These are phyloP conservation scores for Platanthera guangdongensis DNA, from an alignment of 106 monocot genomes.

Conservation along the genomic window DNA sequence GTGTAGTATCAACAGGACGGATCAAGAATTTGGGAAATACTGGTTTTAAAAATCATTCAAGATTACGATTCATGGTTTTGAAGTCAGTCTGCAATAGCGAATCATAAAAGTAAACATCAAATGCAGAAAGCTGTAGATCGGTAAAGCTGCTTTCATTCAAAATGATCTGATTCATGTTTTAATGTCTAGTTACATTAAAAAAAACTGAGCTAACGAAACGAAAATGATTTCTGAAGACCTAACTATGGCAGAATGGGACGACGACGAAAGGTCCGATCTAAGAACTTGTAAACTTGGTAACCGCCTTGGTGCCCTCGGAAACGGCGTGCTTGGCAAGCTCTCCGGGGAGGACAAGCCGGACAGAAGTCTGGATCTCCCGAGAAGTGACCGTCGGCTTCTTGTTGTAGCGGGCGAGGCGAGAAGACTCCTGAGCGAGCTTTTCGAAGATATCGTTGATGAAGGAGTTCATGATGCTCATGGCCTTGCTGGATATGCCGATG, in stretches of 20 bases:
- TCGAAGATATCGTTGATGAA: constrained; percentile 98
- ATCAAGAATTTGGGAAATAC: too few species aligned
- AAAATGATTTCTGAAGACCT: neutral
- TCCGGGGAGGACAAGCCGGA: constrained; percentile 64
- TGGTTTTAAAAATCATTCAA: too few species aligned
- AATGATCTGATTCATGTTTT: neutral
- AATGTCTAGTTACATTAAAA: neutral
- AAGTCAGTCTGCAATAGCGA: too few species aligned
- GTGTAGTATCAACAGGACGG: too few species aligned
- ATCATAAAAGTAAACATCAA: too few species aligned
- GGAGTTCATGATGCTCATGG: constrained; percentile 96
- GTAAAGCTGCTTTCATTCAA: neutral
- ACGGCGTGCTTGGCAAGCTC: constrained; percentile 74
- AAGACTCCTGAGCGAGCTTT: constrained; percentile 80
- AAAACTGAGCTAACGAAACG: neutral
- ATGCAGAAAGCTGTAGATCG: too few species aligned
- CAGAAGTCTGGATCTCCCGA: constrained; percentile 83
- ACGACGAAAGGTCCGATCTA: neutral
- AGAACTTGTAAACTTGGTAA: constrained; percentile 45
- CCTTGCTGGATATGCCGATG: constrained; percentile 93
- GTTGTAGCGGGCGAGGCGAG: constrained; percentile 64
- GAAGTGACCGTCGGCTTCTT: constrained; percentile 79
- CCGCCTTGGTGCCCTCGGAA: constrained; percentile 50
- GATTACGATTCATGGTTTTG: too few species aligned
- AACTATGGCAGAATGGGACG: neutral